A percentile compares a stretch with the other conserved stretches of the same genome.
phyloP scores from a whole-genome alignment of 495 filamentous ascomycete genomes.

The Lasiosphaeris hirsuta region DNA sequence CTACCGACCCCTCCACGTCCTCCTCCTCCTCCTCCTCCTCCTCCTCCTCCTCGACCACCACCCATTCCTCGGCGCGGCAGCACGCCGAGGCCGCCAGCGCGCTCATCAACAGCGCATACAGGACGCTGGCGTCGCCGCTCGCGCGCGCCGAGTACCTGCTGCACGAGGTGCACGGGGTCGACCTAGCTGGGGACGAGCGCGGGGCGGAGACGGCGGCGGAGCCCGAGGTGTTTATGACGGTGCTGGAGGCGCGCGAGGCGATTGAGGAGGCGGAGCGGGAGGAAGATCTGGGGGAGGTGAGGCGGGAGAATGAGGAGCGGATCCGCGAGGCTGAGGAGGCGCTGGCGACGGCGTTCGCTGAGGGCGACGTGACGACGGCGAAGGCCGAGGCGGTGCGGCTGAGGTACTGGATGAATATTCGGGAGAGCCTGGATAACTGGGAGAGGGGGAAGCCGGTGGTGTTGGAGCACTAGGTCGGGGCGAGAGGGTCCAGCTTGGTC shows the following conservation, averaged over 20 bases:
- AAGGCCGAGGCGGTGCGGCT: constrained; percentile 68
- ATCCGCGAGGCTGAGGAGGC: constrained; percentile 55
- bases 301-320: constrained; percentile 62
- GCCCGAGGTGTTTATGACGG: constrained; percentile 73
- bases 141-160: constrained; percentile 82
- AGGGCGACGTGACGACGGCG: constrained; percentile 63
- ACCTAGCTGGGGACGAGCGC: constrained; percentile 73
- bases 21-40: no score
- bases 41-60: no score
- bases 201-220: constrained; percentile 68
- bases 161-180: constrained; percentile 60
- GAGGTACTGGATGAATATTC: constrained; percentile 90
- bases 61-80: constrained; percentile 26
- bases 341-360: constrained; percentile 61
- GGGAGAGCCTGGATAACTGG: constrained; percentile 77
- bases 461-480: constrained; percentile 53
- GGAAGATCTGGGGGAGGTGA: constrained; percentile 57
- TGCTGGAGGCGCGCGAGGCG: constrained; percentile 80
- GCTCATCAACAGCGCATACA: constrained; percentile 85
- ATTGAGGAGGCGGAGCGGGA: constrained; percentile 74
- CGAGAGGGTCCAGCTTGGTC: neutral
- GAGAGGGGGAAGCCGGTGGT: constrained; percentile 69
- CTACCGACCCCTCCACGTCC: constrained; percentile 11
- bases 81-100: constrained; percentile 69
- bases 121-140: constrained; percentile 72